A percentile compares a stretch with the other conserved stretches of the same genome.
Conservation (phyloP, 805 yeast species). For the Yarrowia hollandica region DNA sequence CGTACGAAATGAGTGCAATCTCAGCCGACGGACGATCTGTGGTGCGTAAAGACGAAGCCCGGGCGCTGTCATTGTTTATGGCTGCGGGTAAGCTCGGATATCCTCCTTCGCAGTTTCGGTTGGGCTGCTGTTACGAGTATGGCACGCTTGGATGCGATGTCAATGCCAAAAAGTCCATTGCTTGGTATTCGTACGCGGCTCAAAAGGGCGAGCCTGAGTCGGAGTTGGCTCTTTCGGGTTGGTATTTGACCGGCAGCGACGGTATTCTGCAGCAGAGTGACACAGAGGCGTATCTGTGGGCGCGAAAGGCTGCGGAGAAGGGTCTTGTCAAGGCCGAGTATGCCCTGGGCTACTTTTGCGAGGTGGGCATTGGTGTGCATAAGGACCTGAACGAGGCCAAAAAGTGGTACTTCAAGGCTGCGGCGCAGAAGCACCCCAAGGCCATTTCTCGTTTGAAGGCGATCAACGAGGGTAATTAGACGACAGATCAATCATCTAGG, state of each 20-base stretch:
- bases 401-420: slow-evolving; percentile 60
- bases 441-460: slow-evolving; percentile 47
- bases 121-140: slow-evolving; percentile 72
- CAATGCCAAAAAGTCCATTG: slow-evolving; percentile 60
- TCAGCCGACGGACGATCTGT: slow-evolving; percentile 28
- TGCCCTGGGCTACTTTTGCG: slow-evolving; percentile 68
- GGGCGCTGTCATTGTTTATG: slow-evolving; percentile 54
- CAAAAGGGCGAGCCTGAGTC: slow-evolving; percentile 64
- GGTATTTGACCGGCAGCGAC: slow-evolving; percentile 75
- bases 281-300: slow-evolving; percentile 75
- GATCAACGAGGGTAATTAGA: neutral
- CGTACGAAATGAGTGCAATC: slow-evolving; percentile 36
- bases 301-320: slow-evolving; percentile 64
- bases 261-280: slow-evolving; percentile 59
- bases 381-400: slow-evolving; percentile 51
- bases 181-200: slow-evolving; percentile 75
- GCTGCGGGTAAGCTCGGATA: slow-evolving; percentile 62
- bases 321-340: slow-evolving; percentile 70
- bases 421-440: slow-evolving; percentile 60
- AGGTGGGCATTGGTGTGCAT: slow-evolving; percentile 66
- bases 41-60: slow-evolving; percentile 38
- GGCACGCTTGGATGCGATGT: slow-evolving; percentile 57
- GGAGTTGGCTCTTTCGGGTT: slow-evolving; percentile 71
- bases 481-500: too few relatives aligned
- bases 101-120: slow-evolving; percentile 64